These are phyloP conservation scores for Colletotrichum sp. DNA, from an alignment of 2,329 filamentous ascomycete genomes.

Conservation along the genomic window DNA sequence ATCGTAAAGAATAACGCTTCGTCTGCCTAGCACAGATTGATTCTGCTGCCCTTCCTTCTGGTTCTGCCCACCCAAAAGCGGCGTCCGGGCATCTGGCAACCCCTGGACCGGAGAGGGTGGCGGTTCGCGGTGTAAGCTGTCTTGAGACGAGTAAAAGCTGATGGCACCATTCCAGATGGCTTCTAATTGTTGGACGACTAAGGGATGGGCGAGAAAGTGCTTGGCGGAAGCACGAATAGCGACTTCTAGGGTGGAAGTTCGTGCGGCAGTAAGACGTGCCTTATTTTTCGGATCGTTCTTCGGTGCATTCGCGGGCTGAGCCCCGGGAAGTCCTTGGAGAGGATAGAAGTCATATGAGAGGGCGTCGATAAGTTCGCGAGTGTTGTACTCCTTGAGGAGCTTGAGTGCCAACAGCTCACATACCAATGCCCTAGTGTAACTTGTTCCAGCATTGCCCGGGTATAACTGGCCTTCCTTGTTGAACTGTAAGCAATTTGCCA, in stretches of 20 bases:
- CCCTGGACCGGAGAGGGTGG: slow-evolving; percentile 30
- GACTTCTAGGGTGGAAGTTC: slow-evolving; percentile 90
- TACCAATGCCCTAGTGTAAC: slow-evolving; percentile 82
- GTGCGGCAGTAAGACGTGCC: slow-evolving; percentile 63
- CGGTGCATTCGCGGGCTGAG: slow-evolving; percentile 41
- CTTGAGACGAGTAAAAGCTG: slow-evolving; percentile 89
- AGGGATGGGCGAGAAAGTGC: slow-evolving; percentile 86
- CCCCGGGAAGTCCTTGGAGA: slow-evolving; percentile 74
- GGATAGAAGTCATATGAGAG: slow-evolving; percentile 96
- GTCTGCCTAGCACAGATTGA: slow-evolving; percentile 52
- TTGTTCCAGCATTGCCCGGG: slow-evolving; percentile 83
- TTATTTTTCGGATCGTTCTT: slow-evolving; percentile 44
- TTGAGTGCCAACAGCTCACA: slow-evolving; percentile 92
- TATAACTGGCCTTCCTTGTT: slow-evolving; percentile 83
- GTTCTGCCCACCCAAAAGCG: slow-evolving; percentile 49
- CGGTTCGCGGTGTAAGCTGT: slow-evolving; percentile 75
- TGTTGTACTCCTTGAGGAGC: slow-evolving; percentile 86
- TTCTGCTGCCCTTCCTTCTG: slow-evolving; percentile 33
- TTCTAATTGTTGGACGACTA: slow-evolving; percentile 94
- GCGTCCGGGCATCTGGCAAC: slow-evolving; percentile 53
- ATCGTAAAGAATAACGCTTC: slow-evolving; percentile 87
- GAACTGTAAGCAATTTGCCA: slow-evolving; percentile 95
- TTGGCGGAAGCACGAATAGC: slow-evolving; percentile 93
- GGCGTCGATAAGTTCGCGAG: slow-evolving; percentile 89
- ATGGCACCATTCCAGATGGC: slow-evolving; percentile 97